These are phyloP conservation scores for Mucor piriformis DNA, from an alignment of 371 early-diverging fungal species.

Conservation along the genomic window DNA sequence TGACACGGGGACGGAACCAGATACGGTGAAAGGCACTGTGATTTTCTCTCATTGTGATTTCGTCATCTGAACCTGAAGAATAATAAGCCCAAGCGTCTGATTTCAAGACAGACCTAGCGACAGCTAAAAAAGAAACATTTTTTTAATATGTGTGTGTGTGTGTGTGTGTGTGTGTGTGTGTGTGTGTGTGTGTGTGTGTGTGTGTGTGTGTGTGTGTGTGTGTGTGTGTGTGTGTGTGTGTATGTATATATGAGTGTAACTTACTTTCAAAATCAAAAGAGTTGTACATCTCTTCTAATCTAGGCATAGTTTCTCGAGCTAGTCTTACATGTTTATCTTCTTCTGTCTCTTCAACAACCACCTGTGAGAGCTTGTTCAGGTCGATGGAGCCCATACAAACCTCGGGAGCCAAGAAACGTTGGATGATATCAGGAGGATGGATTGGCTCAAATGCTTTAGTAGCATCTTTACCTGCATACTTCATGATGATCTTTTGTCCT, in stretches of 20 bases:
- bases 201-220: not conserved
- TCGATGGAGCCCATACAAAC: slow-evolving; percentile 59
- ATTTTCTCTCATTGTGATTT: slow-evolving; percentile 83
- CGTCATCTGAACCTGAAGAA: slow-evolving; percentile 81
- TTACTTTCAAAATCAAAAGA: slow-evolving; percentile 75
- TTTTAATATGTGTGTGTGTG: not conserved
- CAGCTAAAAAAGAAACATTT: slow-evolving; percentile 35
- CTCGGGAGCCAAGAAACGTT: slow-evolving; percentile 55
- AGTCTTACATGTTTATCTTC: slow-evolving; percentile 41
- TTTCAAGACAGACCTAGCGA: slow-evolving; percentile 60
- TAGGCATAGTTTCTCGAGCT: slow-evolving; percentile 57
- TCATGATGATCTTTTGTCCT: slow-evolving; percentile 65
- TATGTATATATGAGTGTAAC: not conserved
- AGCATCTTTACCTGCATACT: slow-evolving; percentile 79
- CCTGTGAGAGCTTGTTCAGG: slow-evolving; percentile 26
- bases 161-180: too few relatives aligned
- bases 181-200: not conserved
- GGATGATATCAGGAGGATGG: slow-evolving; percentile 62
- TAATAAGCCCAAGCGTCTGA: slow-evolving; percentile 88
- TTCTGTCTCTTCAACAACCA: slow-evolving; percentile 35
- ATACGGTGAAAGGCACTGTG: slow-evolving; percentile 75
- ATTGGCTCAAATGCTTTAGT: slow-evolving; percentile 84
- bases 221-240: not conserved
- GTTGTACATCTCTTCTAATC: slow-evolving; percentile 66
- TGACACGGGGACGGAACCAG: slow-evolving; percentile 77